Conservation (phyloP, 2,329 filamentous ascomycete genomes). For the Coccinonectria pachysandricola region DNA sequence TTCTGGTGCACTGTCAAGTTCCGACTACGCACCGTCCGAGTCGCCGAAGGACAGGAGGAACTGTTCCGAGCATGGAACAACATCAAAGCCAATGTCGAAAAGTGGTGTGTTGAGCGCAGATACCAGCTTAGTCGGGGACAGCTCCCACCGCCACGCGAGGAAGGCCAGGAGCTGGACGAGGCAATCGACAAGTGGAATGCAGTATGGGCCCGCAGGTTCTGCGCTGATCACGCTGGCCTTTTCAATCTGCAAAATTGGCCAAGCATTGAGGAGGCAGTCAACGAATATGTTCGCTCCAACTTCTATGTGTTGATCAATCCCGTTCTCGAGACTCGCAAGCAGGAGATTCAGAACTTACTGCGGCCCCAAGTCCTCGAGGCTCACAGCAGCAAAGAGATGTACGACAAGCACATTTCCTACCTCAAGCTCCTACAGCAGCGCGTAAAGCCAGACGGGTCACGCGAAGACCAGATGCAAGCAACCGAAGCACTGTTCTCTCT, state of each 20-base stretch:
- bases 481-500: no score
- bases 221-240: conserved; percentile 1
- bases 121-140: conserved; percentile 1
- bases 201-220: conserved; percentile 7
- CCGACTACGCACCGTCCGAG: neutral
- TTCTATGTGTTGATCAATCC: conserved; percentile 1
- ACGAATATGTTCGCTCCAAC: neutral
- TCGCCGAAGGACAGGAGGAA: neutral
- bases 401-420: no score
- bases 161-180: conserved; percentile 2
- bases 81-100: neutral
- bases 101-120: conserved; percentile 5
- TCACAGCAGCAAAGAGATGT: no score
- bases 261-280: neutral
- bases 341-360: no score
- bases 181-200: conserved; percentile 11
- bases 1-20: conserved; percentile 1
- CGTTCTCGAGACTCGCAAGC: conserved; percentile 1
- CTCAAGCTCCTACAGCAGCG: no score
- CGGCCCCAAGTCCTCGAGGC: no score
- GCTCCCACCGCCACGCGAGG: neutral
- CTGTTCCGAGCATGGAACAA: conserved; percentile 1
- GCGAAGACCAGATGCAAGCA: no score
- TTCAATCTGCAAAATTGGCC: conserved; percentile 2
- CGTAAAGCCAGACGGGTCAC: no score